Percentiles rank a stretch among this genome's conserved stretches.
Conservation (phyloP, 2,329 filamentous ascomycete species). For the Aureobasidium sp. region DNA sequence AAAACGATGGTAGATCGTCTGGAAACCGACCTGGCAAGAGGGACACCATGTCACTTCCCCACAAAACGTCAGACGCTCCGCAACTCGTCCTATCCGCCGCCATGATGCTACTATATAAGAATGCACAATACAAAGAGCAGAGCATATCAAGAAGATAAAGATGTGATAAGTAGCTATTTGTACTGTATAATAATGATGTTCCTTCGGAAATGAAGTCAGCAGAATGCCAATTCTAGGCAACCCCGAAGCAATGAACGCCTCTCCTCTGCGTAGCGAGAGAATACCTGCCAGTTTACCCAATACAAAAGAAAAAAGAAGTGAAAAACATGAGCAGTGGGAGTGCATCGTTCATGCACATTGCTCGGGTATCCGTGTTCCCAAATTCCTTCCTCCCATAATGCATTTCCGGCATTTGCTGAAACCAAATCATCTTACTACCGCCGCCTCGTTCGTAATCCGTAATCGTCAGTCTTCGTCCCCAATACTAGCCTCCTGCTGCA, state of each 20-base stretch:
- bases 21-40: background rate
- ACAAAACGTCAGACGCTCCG: background rate
- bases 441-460: constrained; percentile 4
- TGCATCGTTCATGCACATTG: constrained; percentile 1
- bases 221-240: background rate
- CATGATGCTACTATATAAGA: background rate
- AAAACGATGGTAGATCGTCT: background rate
- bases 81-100: background rate
- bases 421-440: background rate
- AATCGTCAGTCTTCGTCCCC: constrained; percentile 2
- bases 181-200: background rate
- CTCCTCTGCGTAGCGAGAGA: background rate
- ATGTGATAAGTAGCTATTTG: background rate
- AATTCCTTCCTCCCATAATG: background rate
- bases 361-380: constrained; percentile 5
- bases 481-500: background rate
- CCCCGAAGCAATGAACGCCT: background rate
- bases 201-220: background rate
- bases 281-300: background rate
- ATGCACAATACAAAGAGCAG: background rate
- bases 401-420: background rate
- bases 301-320: background rate
- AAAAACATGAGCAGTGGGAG: background rate
- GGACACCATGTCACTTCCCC: constrained; percentile 1
- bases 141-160: background rate